Evolutionary conservation across 768 basidiomycete species (phyloP), one percentile per base, ranked within the genome.

Genomic region (Sporobolomyces pararoseus): DNA sequence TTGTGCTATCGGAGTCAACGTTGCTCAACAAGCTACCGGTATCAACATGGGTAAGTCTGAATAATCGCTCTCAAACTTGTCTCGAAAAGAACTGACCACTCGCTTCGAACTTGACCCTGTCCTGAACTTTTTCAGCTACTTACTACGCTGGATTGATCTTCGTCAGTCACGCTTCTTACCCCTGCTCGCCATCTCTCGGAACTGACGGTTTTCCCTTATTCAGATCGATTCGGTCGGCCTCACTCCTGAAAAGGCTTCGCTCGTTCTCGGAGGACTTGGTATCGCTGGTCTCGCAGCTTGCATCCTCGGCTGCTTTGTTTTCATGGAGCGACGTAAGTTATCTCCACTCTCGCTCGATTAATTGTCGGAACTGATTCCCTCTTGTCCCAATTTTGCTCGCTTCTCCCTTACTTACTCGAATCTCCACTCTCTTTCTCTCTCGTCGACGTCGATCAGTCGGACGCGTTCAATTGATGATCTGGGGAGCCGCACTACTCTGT

Each of bases 1-100:
- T n/a, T 69, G 72, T 21, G 19, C 74, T 1, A 39, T 76, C 52
- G 66, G 59, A 4, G 70, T 72, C 63, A 76, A 76, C 63, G 53
- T 68, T 27, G 42, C 58, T 7, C 73, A 76, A 63, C 72, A 71
- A 47, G 53, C 63, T 10, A 73, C 72, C 16, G 75, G 71, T 46
- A 60, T 71, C 66, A 75, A 75, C 70, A 74, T 71, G 68, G 58
- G 34, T 29, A 10, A 42, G 52, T 54, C 39, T 31, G n/a, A n/a
- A n/a, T n/a, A n/a, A n/a, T n/a, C n/a, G n/a, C n/a, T n/a, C n/a
- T n/a, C n/a, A n/a, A n/a, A n/a, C n/a, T n/a, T n/a, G n/a, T n/a
- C n/a, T n/a, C n/a, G n/a, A n/a, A n/a, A n/a, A n/a, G n/a, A n/a
- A n/a, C n/a, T n/a, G n/a, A n/a, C n/a, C n/a, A n/a, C 9, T 42